Evolutionary conservation across 805 yeast species (phyloP), one percentile per base, ranked within the genome.

Genomic region (Sungouiella blattae): DNA sequence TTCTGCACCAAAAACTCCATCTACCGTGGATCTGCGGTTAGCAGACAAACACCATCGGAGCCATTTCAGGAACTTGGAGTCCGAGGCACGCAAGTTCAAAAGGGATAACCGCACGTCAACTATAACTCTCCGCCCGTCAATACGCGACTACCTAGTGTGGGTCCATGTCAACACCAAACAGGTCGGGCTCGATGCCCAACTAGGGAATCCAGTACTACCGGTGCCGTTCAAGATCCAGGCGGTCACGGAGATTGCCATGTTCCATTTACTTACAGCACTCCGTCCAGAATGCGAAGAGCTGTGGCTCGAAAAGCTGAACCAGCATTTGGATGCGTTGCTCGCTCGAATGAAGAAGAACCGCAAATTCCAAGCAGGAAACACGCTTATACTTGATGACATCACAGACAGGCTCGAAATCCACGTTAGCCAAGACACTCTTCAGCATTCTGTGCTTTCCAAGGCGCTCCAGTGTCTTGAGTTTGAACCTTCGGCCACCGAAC

Each of bases 41-140:
- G 43, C 46, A 13, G 52, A 47, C 35, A 45, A 40, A 13, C 20
- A 43, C 14, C 55, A 50, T 30, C 45, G 56, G 24, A 34, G 29
- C 6, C 30, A 27, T 18, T 46, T 36, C 36, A 44, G 49, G 18
- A 40, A 42, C n/a, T 25, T 50, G 6, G 43, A 37, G 17, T 35
- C 40, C 6, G 50, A 49, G 28, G 36, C 44, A 4, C 22, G 25
- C 3, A 27, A 33, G 6, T 46, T 41, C 17, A 31, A 36, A 13
- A 30, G 30, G 18, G 26, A 24, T 12, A 13, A 14, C 14, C 21
- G 26, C 2, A 18, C 5, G 24, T 18, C 27, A 18, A 24, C 33
- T n/a, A 25, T 38, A 16, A 17, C 18, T 2, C 33, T 44, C 23
- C 38, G 37, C 12, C 55, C 54, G 6, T 29, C 36, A 11, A 31